These are phyloP conservation scores for Larix kaempferi DNA, from an alignment of 75 land plant genomes.

Conservation along the genomic window DNA sequence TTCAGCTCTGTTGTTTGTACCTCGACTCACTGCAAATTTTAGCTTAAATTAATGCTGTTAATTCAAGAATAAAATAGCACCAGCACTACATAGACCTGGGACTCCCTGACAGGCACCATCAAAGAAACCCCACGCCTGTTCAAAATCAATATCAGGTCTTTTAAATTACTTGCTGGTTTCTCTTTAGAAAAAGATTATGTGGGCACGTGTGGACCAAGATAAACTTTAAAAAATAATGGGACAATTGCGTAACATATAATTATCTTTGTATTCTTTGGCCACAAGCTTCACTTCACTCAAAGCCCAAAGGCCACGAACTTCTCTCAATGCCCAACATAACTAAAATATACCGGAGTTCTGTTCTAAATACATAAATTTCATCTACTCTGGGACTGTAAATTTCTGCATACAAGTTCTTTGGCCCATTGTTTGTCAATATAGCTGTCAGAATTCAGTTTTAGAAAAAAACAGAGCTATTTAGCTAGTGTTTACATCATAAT, in stretches of 20 bases:
- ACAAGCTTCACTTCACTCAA: background rate
- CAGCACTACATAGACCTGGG: no score
- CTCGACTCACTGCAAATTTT: no score
- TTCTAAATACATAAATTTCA: slow-evolving; percentile 1
- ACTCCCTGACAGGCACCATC: no score
- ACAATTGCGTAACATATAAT: background rate
- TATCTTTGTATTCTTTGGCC: background rate
- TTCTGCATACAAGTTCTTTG: background rate
- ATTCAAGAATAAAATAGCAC: no score
- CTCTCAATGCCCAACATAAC: background rate
- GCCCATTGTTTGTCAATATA: background rate
- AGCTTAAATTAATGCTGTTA: no score
- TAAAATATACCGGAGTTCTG: background rate
- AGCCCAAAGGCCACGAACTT: background rate
- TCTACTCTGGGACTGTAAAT: background rate
- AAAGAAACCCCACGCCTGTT: no score
- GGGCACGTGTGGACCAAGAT: background rate
- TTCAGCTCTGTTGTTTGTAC: no score
- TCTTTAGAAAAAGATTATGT: background rate
- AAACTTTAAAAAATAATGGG: background rate
- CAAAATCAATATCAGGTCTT: no score
- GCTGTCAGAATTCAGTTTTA: background rate
- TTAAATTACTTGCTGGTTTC: background rate
- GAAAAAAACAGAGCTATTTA: background rate
- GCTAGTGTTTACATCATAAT: no score